Evolutionary conservation across 1,284 basidiomycete genomes (phyloP).

Genomic region (Trametes sp.): DNA sequence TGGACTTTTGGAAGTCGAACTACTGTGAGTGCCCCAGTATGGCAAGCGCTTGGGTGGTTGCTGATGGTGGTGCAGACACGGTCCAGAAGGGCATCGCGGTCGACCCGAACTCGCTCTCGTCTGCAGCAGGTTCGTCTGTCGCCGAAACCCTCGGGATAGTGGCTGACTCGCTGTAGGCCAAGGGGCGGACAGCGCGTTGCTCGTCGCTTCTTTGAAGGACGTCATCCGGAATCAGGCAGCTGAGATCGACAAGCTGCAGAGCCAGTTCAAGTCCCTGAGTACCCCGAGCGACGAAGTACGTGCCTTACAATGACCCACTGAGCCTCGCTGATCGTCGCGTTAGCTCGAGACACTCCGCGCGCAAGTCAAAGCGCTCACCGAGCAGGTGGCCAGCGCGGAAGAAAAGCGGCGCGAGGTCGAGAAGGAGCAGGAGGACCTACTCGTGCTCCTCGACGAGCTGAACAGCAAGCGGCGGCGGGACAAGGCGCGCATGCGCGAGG

Average conservation of each 20-base stretch:
- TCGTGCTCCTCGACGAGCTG: constrained; percentile 94
- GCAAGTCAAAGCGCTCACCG: constrained; percentile 54
- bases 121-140: constrained; percentile 59
- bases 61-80: constrained; percentile 54
- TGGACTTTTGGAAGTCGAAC: constrained; percentile 99
- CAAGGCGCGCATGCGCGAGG: constrained; percentile 76
- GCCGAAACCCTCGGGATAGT: not conserved
- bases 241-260: constrained; percentile 74
- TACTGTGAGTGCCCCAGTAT: constrained; percentile 70
- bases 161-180: constrained; percentile 53
- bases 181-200: constrained; percentile 78
- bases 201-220: constrained; percentile 82
- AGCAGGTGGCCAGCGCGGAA: constrained; percentile 62
- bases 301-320: constrained; percentile 9
- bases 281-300: constrained; percentile 37
- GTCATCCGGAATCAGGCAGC: constrained; percentile 81
- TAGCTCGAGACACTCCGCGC: constrained; percentile 47
- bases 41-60: not conserved
- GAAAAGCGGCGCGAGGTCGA: constrained; percentile 80
- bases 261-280: constrained; percentile 53
- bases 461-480: constrained; percentile 85
- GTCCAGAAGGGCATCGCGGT: constrained; percentile 71
- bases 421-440: constrained; percentile 94
- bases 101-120: constrained; percentile 68
- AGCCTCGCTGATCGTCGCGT: not conserved